A percentile compares a stretch with the other conserved stretches of the same genome.
These are phyloP conservation scores for Dictyophora rubrovolvata DNA, from an alignment of 768 basidiomycete genomes.

Conservation along the genomic window DNA sequence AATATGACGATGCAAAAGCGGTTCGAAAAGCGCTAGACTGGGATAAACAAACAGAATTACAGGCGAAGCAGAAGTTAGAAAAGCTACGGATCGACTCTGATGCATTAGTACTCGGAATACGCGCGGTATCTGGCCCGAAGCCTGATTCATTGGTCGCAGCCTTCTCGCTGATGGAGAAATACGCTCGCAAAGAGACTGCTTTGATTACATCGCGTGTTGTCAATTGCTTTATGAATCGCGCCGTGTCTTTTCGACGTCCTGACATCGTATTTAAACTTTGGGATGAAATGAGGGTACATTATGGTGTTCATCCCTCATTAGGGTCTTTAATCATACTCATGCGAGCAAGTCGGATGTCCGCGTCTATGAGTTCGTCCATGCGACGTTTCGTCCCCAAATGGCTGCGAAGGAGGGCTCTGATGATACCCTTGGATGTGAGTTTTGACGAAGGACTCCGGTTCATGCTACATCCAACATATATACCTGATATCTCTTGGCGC, in stretches of 20 bases:
- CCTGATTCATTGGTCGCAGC: background rate
- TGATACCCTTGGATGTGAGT: slow-evolving; percentile 6
- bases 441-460: slow-evolving; percentile 17
- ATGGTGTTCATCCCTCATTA: slow-evolving; percentile 44
- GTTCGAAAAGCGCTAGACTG: background rate
- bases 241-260: slow-evolving; percentile 31
- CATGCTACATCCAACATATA: slow-evolving; percentile 20
- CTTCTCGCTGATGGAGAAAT: slow-evolving; percentile 1
- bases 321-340: slow-evolving; percentile 51
- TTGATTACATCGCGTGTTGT: slow-evolving; percentile 1
- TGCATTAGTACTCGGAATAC: background rate
- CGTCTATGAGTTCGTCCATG: slow-evolving; percentile 41
- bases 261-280: slow-evolving; percentile 58
- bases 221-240: slow-evolving; percentile 7
- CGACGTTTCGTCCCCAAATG: slow-evolving; percentile 37
- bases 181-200: background rate
- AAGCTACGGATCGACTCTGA: background rate
- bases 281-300: slow-evolving; percentile 54
- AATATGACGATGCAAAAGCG: background rate
- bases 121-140: slow-evolving; percentile 2
- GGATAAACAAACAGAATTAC: background rate
- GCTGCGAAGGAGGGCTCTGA: slow-evolving; percentile 25
- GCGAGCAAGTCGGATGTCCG: slow-evolving; percentile 45
- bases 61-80: background rate
- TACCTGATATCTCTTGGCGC: slow-evolving; percentile 28